A percentile compares a stretch with the other conserved stretches of the same genome.
Evolutionary conservation across 139 green algal genomes (phyloP).

Genomic region (Micromonas commoda): DNA sequence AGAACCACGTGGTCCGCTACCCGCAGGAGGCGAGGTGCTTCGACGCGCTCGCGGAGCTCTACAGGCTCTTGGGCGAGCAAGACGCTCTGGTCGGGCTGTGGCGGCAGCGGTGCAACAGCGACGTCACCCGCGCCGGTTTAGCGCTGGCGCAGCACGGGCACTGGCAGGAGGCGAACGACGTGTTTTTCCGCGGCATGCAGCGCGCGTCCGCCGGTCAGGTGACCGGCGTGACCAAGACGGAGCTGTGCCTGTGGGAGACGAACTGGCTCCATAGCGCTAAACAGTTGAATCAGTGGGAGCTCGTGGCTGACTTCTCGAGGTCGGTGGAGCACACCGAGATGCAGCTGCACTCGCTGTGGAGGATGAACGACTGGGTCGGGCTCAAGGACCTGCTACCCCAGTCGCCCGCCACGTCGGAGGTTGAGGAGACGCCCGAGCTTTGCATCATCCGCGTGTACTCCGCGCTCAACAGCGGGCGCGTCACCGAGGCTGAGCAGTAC

Average conservation of each 20-base stretch:
- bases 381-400: conserved; percentile 58
- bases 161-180: conserved; percentile 62
- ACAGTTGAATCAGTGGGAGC: conserved; percentile 91
- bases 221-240: conserved; percentile 45
- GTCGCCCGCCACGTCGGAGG: conserved; percentile 29
- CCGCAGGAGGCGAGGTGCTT: conserved; percentile 86
- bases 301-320: conserved; percentile 68
- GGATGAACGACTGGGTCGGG: conserved; percentile 66
- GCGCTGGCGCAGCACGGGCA: conserved; percentile 79
- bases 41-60: conserved; percentile 79
- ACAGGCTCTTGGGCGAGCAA: conserved; percentile 69
- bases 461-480: conserved; percentile 57
- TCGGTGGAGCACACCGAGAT: conserved; percentile 63
- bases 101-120: conserved; percentile 36
- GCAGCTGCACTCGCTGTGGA: conserved; percentile 70
- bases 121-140: conserved; percentile 15
- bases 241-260: conserved; percentile 73
- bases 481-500: conserved; percentile 50
- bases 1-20: conserved; percentile 92
- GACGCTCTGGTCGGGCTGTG: conserved; percentile 88
- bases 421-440: conserved; percentile 65
- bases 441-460: conserved; percentile 68
- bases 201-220: conserved; percentile 2
- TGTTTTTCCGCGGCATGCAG: conserved; percentile 43
- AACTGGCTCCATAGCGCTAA: conserved; percentile 73